These are phyloP conservation scores for Pseudozyma pruni DNA, from an alignment of 1,284 basidiomycete genomes.

Conservation along the genomic window DNA sequence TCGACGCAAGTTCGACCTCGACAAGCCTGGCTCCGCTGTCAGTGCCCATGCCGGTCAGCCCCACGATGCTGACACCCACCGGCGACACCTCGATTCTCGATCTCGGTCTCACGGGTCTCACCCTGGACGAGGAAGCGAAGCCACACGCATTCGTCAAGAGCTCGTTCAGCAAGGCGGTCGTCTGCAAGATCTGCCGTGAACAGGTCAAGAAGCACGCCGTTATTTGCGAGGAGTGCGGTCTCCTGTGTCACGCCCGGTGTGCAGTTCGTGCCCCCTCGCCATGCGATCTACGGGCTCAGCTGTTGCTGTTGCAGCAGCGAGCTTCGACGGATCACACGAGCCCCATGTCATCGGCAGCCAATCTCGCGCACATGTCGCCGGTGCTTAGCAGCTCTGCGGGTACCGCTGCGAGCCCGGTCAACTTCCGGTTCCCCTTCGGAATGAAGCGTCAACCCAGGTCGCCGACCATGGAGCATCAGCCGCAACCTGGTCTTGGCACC, in stretches of 20 bases:
- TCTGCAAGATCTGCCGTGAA: conserved; percentile 83
- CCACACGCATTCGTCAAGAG: conserved; percentile 87
- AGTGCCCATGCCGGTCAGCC: conserved; percentile 5
- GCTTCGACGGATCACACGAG: conserved; percentile 46
- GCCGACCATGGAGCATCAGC: conserved; percentile 17
- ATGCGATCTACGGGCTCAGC: conserved; percentile 81
- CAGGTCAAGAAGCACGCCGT: conserved; percentile 86
- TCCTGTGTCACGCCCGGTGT: conserved; percentile 87
- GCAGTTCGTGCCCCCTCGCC: conserved; percentile 78
- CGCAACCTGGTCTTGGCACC: conserved; percentile 9
- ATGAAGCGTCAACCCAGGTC: conserved; percentile 41
- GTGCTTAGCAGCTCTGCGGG: conserved; percentile 12
- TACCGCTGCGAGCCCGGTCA: conserved; percentile 21
- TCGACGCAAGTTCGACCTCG: too few species aligned
- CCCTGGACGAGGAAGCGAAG: conserved; percentile 43
- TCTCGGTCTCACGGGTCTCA: conserved; percentile 31
- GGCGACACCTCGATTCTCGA: conserved; percentile 48
- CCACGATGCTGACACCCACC: conserved; percentile 15
- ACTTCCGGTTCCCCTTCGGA: conserved; percentile 56
- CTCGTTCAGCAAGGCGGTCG: conserved; percentile 88
- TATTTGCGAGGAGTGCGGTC: conserved; percentile 86
- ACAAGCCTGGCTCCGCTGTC: not conserved
- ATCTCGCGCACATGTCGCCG: conserved; percentile 17
- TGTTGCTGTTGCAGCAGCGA: conserved; percentile 56
- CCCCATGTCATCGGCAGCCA: conserved; percentile 29